Evolutionary conservation across 305 asterid species (phyloP).

Genomic region (Rubia peregrina): DNA sequence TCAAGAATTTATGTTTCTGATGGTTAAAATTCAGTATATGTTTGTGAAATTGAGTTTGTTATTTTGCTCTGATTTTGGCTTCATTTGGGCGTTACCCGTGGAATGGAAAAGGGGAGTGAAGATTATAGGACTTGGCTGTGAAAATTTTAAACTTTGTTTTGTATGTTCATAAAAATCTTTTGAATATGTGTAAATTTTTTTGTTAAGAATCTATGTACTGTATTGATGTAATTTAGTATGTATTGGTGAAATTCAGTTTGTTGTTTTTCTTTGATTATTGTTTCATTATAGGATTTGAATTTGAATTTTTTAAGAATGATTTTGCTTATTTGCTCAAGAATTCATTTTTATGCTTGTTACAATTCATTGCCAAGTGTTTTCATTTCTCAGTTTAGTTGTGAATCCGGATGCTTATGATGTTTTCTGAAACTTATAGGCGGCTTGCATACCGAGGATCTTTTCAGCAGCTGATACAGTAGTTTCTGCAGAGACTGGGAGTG

Average conservation of each 20-base stretch:
- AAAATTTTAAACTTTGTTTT: too few relatives aligned
- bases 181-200: neutral
- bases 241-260: neutral
- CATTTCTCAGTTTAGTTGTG: neutral
- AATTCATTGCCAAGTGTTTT: neutral
- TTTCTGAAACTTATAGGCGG: conserved; percentile 46
- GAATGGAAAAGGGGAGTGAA: neutral
- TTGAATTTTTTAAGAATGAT: too few relatives aligned
- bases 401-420: conserved; percentile 21
- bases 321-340: neutral
- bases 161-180: neutral
- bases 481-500: conserved; percentile 97
- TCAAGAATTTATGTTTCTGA: neutral
- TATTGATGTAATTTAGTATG: neutral
- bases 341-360: neutral
- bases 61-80: neutral
- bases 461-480: conserved; percentile 76
- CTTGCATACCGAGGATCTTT: conserved; percentile 70
- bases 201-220: neutral
- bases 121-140: neutral
- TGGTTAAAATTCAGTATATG: neutral
- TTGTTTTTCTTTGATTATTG: too few relatives aligned
- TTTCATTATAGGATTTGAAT: neutral
- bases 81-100: neutral
- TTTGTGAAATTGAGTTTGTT: neutral